Evolutionary conservation across 2,329 filamentous ascomycete genomes (phyloP).

Genomic region (Dactylellina cionopaga): DNA sequence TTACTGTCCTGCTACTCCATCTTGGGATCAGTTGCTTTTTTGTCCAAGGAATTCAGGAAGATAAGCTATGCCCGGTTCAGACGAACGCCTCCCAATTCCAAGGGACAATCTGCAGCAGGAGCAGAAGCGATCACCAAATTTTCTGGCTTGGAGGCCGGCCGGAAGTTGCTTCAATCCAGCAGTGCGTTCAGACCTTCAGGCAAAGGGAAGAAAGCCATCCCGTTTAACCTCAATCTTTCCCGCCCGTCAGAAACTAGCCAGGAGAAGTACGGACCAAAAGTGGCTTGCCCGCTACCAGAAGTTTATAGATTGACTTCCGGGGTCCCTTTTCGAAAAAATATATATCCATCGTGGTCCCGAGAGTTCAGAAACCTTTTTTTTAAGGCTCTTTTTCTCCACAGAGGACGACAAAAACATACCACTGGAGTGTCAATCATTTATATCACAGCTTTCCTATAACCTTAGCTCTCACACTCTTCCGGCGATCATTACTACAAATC

Average conservation of each 20-base stretch:
- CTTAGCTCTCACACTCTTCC: conserved; percentile 31
- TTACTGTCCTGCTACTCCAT: conserved; percentile 10
- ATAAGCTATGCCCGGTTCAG: conserved; percentile 50
- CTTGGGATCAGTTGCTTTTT: conserved; percentile 31
- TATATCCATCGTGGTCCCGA: conserved; percentile 51
- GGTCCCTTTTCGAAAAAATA: conserved; percentile 29
- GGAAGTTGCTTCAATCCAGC: conserved; percentile 39
- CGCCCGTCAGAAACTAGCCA: conserved; percentile 47
- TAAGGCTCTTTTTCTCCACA: conserved; percentile 43
- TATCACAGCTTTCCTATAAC: conserved; percentile 45
- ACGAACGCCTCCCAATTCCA: conserved; percentile 39
- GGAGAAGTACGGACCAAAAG: conserved; percentile 35
- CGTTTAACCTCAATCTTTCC: conserved; percentile 51
- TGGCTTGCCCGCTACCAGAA: conserved; percentile 51
- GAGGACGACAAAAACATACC: conserved; percentile 49
- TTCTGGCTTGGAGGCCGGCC: conserved; percentile 37
- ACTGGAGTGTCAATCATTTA: conserved; percentile 49
- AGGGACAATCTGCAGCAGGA: conserved; percentile 49
- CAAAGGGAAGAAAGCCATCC: conserved; percentile 51
- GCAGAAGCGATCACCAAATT: conserved; percentile 46
- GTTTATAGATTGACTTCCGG: conserved; percentile 34
- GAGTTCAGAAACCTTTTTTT: conserved; percentile 35
- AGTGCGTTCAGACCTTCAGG: conserved; percentile 51
- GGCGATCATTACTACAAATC: conserved; percentile 46
- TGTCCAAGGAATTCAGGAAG: not conserved